Percentiles rank a stretch among this genome's conserved stretches.
These are phyloP conservation scores for Candida methanosorbosa DNA, from an alignment of 805 yeast genomes.

Conservation along the genomic window DNA sequence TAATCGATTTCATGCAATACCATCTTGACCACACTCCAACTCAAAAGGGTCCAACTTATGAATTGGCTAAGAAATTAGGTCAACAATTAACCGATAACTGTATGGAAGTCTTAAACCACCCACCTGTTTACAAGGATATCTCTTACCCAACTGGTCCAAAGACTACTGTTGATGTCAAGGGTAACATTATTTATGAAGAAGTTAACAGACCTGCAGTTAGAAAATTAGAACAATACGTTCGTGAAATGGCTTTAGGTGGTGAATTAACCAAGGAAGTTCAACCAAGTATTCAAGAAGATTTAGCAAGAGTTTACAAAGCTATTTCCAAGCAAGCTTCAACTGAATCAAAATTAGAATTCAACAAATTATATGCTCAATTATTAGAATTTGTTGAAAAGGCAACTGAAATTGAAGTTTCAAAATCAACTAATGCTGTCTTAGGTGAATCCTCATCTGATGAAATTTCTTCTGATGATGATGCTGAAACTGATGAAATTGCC, in stretches of 20 bases:
- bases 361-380: conserved; percentile 61
- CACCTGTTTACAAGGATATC: conserved; percentile 95
- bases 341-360: conserved; percentile 62
- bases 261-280: conserved; percentile 61
- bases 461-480: conserved; percentile 38
- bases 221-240: conserved; percentile 90
- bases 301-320: conserved; percentile 74
- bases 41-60: conserved; percentile 85
- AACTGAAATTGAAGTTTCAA: conserved; percentile 62
- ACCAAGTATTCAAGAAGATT: conserved; percentile 79
- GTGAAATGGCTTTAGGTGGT: conserved; percentile 95
- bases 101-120: conserved; percentile 66
- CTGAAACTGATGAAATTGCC: conserved; percentile 71
- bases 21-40: conserved; percentile 77
- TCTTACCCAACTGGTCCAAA: conserved; percentile 92
- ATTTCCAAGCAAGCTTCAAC: conserved; percentile 68
- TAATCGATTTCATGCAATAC: conserved; percentile 95
- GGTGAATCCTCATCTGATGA: conserved; percentile 37
- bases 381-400: conserved; percentile 60
- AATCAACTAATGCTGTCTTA: conserved; percentile 46
- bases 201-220: conserved; percentile 84
- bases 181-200: conserved; percentile 79
- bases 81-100: conserved; percentile 93
- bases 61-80: conserved; percentile 83
- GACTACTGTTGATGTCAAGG: conserved; percentile 80